phyloP scores from a whole-genome alignment of 1,139 yeast species.

The Wickerhamomyces sp. region DNA sequence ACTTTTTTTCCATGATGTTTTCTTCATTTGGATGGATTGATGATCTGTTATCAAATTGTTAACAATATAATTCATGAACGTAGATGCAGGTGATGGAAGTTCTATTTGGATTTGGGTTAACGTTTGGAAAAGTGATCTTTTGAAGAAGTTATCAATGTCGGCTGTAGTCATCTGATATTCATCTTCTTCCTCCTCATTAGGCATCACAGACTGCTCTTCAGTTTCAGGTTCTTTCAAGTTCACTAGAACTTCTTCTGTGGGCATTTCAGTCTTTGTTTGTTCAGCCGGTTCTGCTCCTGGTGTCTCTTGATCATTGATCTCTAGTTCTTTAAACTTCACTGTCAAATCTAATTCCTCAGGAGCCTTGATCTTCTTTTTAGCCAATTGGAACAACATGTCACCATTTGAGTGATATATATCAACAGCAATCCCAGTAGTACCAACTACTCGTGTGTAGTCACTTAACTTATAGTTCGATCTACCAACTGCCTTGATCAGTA shows the following conservation, averaged over 20 bases:
- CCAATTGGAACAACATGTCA: slow-evolving; percentile 47
- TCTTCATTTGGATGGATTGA: slow-evolving; percentile 61
- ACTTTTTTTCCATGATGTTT: slow-evolving; percentile 86
- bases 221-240: slow-evolving; percentile 1
- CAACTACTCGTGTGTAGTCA: slow-evolving; percentile 39
- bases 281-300: slow-evolving; percentile 8
- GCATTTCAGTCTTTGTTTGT: background rate
- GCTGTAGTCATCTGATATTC: slow-evolving; percentile 42
- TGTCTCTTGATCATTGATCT: slow-evolving; percentile 11
- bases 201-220: background rate
- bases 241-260: slow-evolving; percentile 2
- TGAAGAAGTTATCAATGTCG: slow-evolving; percentile 77
- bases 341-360: slow-evolving; percentile 32
- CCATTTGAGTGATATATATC: slow-evolving; percentile 47
- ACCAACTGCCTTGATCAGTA: slow-evolving; percentile 75
- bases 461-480: slow-evolving; percentile 49
- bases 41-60: slow-evolving; percentile 65
- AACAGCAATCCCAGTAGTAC: slow-evolving; percentile 66
- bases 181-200: background rate
- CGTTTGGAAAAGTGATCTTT: slow-evolving; percentile 63
- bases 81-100: slow-evolving; percentile 64
- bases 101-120: slow-evolving; percentile 53
- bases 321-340: slow-evolving; percentile 24
- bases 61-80: slow-evolving; percentile 63
- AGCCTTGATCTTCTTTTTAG: slow-evolving; percentile 41